phyloP scores from a whole-genome alignment of 2,329 filamentous ascomycete genomes.

The Atkinsonella texensis region DNA sequence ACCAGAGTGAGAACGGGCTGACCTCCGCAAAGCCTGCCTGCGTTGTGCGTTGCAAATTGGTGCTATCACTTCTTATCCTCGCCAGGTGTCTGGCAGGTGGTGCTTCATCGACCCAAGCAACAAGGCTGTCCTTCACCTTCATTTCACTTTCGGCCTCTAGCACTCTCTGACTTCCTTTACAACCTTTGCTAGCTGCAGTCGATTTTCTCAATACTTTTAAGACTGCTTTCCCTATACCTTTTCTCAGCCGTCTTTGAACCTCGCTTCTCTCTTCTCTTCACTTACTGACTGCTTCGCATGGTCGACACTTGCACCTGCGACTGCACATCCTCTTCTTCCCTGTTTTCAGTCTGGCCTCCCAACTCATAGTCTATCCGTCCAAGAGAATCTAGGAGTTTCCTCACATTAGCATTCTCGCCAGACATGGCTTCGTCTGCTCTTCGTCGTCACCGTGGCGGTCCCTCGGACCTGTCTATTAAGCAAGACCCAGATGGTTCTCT shows the following conservation, averaged over 20 bases:
- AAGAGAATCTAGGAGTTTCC: background rate
- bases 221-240: background rate
- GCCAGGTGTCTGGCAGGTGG: constrained; percentile 11
- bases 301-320: no score
- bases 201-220: background rate
- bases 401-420: background rate
- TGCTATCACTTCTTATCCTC: constrained; percentile 16
- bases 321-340: background rate
- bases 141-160: background rate
- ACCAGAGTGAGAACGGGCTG: background rate
- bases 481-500: constrained; percentile 13
- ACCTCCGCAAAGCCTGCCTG: background rate
- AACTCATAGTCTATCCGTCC: background rate
- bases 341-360: background rate
- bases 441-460: constrained; percentile 1
- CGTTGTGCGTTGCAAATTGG: background rate
- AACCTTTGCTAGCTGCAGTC: background rate
- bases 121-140: background rate
- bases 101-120: background rate
- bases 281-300: no score
- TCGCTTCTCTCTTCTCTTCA: no score
- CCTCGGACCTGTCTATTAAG: constrained; percentile 10
- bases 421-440: background rate
- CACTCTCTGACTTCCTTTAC: background rate
- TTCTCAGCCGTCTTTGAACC: background rate